Conservation (phyloP, 192 early-diverging fungal genomes). For the Borealophlyctis nickersoniae region DNA sequence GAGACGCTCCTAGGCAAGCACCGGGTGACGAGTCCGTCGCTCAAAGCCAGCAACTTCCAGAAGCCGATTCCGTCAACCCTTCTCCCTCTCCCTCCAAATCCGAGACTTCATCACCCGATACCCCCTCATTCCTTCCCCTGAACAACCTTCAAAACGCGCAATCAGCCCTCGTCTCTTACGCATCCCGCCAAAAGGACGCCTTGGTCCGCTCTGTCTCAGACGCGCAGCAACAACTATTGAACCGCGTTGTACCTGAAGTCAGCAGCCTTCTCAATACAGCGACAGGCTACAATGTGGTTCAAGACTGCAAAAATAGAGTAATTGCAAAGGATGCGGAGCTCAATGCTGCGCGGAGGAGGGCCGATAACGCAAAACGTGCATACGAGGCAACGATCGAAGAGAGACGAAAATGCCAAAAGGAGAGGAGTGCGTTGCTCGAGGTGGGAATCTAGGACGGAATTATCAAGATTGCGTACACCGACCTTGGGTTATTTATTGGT, state of each 20-base stretch:
- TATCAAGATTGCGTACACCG: no score
- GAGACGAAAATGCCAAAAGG: slow-evolving; percentile 38
- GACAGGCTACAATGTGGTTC: slow-evolving; percentile 40
- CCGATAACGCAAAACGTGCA: slow-evolving; percentile 28
- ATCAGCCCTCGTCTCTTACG: neutral
- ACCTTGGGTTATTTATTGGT: no score
- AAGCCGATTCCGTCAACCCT: no score
- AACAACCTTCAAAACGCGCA: no score
- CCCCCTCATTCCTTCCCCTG: no score
- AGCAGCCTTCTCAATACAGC: slow-evolving; percentile 24
- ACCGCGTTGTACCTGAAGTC: slow-evolving; percentile 15
- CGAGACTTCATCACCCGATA: no score
- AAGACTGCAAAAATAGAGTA: slow-evolving; percentile 32
- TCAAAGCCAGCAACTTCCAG: no score
- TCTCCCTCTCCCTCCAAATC: no score
- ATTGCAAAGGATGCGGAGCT: slow-evolving; percentile 30
- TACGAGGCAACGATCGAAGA: slow-evolving; percentile 51
- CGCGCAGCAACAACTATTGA: neutral
- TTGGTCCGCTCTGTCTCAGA: neutral
- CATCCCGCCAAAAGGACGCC: neutral
- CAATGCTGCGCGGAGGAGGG: slow-evolving; percentile 15
- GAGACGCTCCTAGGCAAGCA: no score
- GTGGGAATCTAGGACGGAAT: no score
- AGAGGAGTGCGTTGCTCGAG: slow-evolving; percentile 42
- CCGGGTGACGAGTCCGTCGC: no score